These are phyloP conservation scores for Magnaporthiopsis poae DNA, from an alignment of 2,329 filamentous ascomycete genomes.

Conservation along the genomic window DNA sequence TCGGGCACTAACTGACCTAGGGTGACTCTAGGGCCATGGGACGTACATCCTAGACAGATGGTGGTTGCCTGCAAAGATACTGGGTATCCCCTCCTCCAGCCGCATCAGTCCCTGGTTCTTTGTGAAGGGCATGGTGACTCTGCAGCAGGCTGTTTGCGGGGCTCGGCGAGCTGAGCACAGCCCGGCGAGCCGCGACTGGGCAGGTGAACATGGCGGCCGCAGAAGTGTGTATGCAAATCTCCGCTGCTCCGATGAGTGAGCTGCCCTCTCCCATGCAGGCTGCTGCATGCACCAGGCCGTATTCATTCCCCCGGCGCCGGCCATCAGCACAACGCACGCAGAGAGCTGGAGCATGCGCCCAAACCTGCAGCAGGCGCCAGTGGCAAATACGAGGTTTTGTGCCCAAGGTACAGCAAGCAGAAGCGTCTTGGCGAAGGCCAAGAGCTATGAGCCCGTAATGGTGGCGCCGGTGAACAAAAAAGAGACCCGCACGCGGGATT, in stretches of 20 bases:
- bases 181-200: not conserved
- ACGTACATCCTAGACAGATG: not conserved
- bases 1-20: too few relatives aligned
- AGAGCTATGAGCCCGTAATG: not conserved
- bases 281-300: not conserved
- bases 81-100: not conserved
- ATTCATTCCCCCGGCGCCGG: not conserved
- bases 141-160: not conserved
- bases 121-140: too few relatives aligned
- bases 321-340: not conserved
- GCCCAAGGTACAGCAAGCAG: not conserved
- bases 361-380: slow-evolving; percentile 6
- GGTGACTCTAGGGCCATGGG: too few relatives aligned
- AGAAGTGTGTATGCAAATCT: not conserved
- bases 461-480: not conserved
- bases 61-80: not conserved
- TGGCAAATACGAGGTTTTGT: not conserved
- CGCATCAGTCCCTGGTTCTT: not conserved
- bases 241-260: not conserved
- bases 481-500: not conserved
- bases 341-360: not conserved
- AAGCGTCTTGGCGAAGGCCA: not conserved
- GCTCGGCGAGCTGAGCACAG: not conserved
- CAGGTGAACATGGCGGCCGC: not conserved
- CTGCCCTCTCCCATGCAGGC: not conserved